Evolutionary conservation across 768 basidiomycete genomes (phyloP).

Genomic region (Pleurotus tuber-regium): DNA sequence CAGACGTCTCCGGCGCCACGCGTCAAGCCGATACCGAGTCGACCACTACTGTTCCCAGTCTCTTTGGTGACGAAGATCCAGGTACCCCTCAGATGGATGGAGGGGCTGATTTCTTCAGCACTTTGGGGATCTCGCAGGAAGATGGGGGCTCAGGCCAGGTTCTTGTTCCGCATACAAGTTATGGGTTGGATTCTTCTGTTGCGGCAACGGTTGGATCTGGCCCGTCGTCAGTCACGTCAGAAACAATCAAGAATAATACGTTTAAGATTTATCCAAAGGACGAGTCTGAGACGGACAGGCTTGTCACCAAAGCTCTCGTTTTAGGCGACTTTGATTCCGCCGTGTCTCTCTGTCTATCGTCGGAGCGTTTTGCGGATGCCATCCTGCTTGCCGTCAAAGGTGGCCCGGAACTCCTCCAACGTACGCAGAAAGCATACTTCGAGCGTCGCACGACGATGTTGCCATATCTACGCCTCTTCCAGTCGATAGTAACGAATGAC

Average conservation of each 20-base stretch:
- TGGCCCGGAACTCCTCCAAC: constrained; percentile 79
- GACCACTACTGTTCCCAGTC: constrained; percentile 77
- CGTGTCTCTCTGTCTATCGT: constrained; percentile 86
- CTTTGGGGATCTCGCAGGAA: constrained; percentile 55
- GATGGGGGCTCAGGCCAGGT: constrained; percentile 37
- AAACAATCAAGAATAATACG: constrained; percentile 69
- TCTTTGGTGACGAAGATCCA: constrained; percentile 79
- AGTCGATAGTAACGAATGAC: constrained; percentile 91
- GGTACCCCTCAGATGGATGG: constrained; percentile 66
- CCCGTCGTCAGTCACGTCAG: constrained; percentile 77
- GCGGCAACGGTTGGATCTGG: constrained; percentile 95
- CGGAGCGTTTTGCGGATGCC: constrained; percentile 91
- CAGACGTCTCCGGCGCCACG: constrained; percentile 55
- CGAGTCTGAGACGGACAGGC: constrained; percentile 82
- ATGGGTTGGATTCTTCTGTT: constrained; percentile 83
- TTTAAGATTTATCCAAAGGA: constrained; percentile 90
- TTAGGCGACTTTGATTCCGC: constrained; percentile 95
- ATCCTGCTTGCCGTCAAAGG: constrained; percentile 91
- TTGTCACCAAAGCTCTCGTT: constrained; percentile 91
- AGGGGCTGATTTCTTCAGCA: constrained; percentile 88
- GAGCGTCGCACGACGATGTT: constrained; percentile 70
- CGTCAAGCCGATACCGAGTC: constrained; percentile 70
- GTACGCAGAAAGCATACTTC: constrained; percentile 93
- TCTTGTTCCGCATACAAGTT: constrained; percentile 75
- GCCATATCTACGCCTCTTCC: constrained; percentile 92